A percentile compares a stretch with the other conserved stretches of the same genome.
Conservation (phyloP, 768 basidiomycete genomes). For the Gloeophyllum trabeum region DNA sequence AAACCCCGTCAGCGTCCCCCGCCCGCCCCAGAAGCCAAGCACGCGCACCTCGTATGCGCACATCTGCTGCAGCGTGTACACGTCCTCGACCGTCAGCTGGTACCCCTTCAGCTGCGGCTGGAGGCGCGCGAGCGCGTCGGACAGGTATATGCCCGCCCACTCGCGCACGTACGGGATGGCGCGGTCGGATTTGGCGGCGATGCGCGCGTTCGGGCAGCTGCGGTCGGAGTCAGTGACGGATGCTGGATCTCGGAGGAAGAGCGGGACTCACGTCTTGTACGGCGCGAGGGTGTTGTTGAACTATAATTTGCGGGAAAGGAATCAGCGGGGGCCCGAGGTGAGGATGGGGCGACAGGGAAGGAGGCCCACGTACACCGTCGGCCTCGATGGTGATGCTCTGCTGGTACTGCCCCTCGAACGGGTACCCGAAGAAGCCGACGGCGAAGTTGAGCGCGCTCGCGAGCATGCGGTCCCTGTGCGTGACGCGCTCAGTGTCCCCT, state of each 20-base stretch:
- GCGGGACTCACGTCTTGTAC: no score
- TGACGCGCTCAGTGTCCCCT: background rate
- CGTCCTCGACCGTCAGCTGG: conserved; percentile 51
- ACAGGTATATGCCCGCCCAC: conserved; percentile 69
- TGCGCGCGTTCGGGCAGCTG: conserved; percentile 55
- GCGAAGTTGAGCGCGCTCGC: conserved; percentile 41
- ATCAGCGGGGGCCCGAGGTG: background rate
- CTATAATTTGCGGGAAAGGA: no score
- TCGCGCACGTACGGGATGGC: conserved; percentile 40
- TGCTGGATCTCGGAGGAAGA: no score
- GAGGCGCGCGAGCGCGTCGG: conserved; percentile 50
- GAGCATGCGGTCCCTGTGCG: conserved; percentile 33
- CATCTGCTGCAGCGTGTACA: conserved; percentile 70
- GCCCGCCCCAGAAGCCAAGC: background rate
- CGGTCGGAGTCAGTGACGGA: no score
- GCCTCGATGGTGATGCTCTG: conserved; percentile 31
- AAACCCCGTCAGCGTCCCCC: background rate
- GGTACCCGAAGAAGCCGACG: conserved; percentile 39
- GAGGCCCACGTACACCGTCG: conserved; percentile 18
- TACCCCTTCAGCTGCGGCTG: conserved; percentile 49
- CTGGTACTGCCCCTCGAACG: conserved; percentile 30
- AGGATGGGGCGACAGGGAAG: background rate
- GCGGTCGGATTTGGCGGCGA: conserved; percentile 39
- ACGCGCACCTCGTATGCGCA: conserved; percentile 77
- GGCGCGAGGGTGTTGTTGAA: conserved; percentile 71